phyloP scores from a whole-genome alignment of 2,329 filamentous ascomycete genomes.

The Rhynchosporium agropyri region DNA sequence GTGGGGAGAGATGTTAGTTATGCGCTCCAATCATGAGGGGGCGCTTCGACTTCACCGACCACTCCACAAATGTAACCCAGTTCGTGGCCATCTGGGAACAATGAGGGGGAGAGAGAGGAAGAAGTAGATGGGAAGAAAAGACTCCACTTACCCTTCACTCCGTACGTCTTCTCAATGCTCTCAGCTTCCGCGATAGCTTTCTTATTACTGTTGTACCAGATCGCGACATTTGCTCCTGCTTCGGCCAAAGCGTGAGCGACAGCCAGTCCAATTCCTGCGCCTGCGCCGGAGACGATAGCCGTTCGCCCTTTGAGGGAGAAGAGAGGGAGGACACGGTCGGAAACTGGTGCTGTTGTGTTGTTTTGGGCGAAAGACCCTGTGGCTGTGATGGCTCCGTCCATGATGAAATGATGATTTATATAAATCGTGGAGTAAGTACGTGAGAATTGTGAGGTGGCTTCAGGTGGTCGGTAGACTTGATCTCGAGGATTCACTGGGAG shows the following conservation, averaged over 20 bases:
- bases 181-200: constrained; percentile 63
- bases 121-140: constrained; percentile 22
- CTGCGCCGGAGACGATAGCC: constrained; percentile 53
- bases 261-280: constrained; percentile 50
- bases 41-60: constrained; percentile 10
- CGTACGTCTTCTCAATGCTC: constrained; percentile 65
- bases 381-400: constrained; percentile 31
- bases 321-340: constrained; percentile 60
- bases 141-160: constrained; percentile 61
- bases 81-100: too few species aligned
- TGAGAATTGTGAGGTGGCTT: background rate
- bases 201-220: constrained; percentile 66
- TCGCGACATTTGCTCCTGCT: constrained; percentile 50
- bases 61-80: background rate
- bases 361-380: constrained; percentile 58
- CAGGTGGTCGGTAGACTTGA: background rate
- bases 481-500: background rate
- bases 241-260: constrained; percentile 49
- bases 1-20: constrained; percentile 18
- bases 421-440: background rate
- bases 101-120: too few species aligned
- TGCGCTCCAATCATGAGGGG: constrained; percentile 18
- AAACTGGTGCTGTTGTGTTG: constrained; percentile 51
- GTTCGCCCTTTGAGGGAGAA: constrained; percentile 61
- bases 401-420: constrained; percentile 7